Conservation (phyloP, 169 alveolate species). For the Amoebophrya sp. region DNA sequence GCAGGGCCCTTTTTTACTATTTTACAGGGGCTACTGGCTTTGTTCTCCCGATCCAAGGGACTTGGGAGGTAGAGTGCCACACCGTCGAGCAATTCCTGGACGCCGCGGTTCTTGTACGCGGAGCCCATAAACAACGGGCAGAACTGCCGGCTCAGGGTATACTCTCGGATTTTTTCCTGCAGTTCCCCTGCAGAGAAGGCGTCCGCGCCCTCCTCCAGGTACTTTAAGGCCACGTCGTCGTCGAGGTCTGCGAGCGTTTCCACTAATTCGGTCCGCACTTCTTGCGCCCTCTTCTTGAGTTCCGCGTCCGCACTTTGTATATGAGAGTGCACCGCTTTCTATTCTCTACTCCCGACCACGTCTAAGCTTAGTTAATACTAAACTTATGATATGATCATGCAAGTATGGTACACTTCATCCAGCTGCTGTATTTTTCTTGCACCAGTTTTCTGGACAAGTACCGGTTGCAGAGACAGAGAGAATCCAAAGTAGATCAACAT, state of each 20-base stretch:
- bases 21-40: no score
- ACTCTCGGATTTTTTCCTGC: conserved; percentile 50
- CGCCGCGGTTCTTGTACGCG: conserved; percentile 88
- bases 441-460: no score
- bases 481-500: no score
- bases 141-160: conserved; percentile 57
- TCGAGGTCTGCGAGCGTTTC: conserved; percentile 81
- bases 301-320: no score
- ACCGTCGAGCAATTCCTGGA: conserved; percentile 81
- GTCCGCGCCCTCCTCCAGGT: conserved; percentile 60
- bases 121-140: conserved; percentile 88
- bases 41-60: conserved; percentile 59
- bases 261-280: conserved; percentile 60
- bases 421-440: no score
- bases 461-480: no score
- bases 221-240: conserved; percentile 80
- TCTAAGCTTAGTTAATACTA: no score
- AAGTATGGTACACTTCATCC: no score
- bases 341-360: no score
- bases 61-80: conserved; percentile 81
- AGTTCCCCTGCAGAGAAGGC: conserved; percentile 1
- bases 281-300: conserved; percentile 42
- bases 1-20: no score
- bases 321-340: no score
- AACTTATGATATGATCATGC: no score